Base-by-base conservation (phyloP, 1,139 yeast species). In the Lodderomyces metapsilosis region DNA sequence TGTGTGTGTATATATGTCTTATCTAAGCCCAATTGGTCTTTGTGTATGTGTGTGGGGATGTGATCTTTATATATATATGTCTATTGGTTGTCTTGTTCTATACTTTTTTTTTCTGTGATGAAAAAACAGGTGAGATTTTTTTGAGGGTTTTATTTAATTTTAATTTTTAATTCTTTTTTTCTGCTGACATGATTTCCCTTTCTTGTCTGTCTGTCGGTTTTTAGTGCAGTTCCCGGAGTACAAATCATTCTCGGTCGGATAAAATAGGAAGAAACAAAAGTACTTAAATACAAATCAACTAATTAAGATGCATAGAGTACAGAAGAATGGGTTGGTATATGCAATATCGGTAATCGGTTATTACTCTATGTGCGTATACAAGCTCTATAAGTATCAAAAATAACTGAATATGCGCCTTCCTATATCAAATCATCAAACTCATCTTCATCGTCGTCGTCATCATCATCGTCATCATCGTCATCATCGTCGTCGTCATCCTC, bases 401-500 rank as follows among this genome's bases (percentile, higher is more conserved):
- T 8, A 23, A 11, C 25, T n/a, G n/a, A n/a, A n/a, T n/a, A n/a
- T n/a, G n/a, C n/a, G n/a, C 10, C 3, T 21, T 21, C 7, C 30
- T 43, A 44, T 24, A 44, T 28, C 38, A 44, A 32, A 30, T 44
- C 47, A 38, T 41, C 44, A 41, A 38, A 38, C n/a, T 41, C 43
- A 24, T 38, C 44, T 16, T 45, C 48, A 24, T 68, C 75, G 13
- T 67, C 74, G 34, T 68, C 75, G 13, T 67, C 74, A 35, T 74
- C 81, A 8, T 68, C 75, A 13, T 66, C 73, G 18, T 67, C 71
- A 12, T 71, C 78, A 20, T 78, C 83, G 12, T 78, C 84, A 3
- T 79, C 84, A 2, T 79, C 84, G 7, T 76, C 84, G 1, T 78
- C 84, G 27, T 67, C 85, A 39, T 79, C 85, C 43, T 73, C 76